These are phyloP conservation scores for Trypanosoma avium DNA, from an alignment of 208 protist species.

Conservation along the genomic window DNA sequence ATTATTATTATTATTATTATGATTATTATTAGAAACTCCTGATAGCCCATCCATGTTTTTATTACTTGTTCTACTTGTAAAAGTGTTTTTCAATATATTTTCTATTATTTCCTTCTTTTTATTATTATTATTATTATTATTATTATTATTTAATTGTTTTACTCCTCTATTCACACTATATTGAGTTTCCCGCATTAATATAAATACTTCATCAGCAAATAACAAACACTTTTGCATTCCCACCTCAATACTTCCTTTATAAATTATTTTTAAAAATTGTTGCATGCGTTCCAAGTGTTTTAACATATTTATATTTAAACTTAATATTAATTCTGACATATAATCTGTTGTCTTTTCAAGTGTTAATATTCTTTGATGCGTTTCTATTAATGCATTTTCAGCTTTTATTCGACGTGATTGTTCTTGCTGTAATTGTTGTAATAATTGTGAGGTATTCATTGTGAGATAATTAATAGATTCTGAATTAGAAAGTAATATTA, in stretches of 20 bases:
- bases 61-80: too few relatives aligned
- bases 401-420: conserved; percentile 10
- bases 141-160: too few relatives aligned
- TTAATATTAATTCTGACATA: conserved; percentile 43
- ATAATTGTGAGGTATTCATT: not conserved
- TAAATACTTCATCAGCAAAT: conserved; percentile 52
- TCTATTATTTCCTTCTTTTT: too few relatives aligned
- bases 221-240: conserved; percentile 52
- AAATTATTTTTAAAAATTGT: conserved; percentile 28
- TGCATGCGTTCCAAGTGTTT: conserved; percentile 39
- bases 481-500: too few relatives aligned
- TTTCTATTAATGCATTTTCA: conserved; percentile 32
- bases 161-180: conserved; percentile 25
- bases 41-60: too few relatives aligned
- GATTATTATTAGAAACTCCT: too few relatives aligned
- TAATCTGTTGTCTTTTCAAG: conserved; percentile 53
- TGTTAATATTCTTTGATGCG: conserved; percentile 27
- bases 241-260: conserved; percentile 28
- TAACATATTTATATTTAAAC: conserved; percentile 32
- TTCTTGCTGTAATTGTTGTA: conserved; percentile 1
- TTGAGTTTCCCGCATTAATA: conserved; percentile 42
- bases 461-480: not conserved
- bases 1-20: too few relatives aligned
- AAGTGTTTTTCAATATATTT: too few relatives aligned
- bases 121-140: too few relatives aligned